phyloP scores from a whole-genome alignment of 1,284 basidiomycete species.

The Ceratobasidium theobromae region DNA sequence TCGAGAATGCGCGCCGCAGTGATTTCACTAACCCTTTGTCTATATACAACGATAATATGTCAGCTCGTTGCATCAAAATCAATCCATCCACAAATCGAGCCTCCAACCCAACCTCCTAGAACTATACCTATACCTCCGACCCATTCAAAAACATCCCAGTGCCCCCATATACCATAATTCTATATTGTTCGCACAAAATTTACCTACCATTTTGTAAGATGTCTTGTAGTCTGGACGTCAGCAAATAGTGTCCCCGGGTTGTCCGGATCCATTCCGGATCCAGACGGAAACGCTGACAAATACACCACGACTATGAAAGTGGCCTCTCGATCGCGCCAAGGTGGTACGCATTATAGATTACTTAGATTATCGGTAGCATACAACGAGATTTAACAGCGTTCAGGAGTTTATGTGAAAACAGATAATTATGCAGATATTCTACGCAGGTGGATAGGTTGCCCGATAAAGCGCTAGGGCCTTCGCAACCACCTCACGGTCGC shows the following conservation, averaged over 20 bases:
- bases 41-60: constrained; percentile 46
- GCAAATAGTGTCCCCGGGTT: constrained; percentile 9
- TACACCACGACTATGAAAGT: too few relatives aligned
- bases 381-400: constrained; percentile 22
- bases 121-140: too few relatives aligned
- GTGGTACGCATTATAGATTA: too few relatives aligned
- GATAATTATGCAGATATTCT: too few relatives aligned
- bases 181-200: too few relatives aligned
- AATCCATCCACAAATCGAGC: constrained; percentile 29
- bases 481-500: constrained; percentile 35
- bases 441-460: constrained; percentile 3
- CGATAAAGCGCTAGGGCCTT: constrained; percentile 35
- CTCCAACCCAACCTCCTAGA: constrained; percentile 25
- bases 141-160: too few relatives aligned
- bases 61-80: constrained; percentile 42
- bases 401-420: too few relatives aligned
- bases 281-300: background rate
- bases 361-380: constrained; percentile 12
- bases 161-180: too few relatives aligned
- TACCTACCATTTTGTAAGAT: constrained; percentile 43
- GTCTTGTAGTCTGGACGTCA: constrained; percentile 35
- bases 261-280: constrained; percentile 16
- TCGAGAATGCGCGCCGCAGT: constrained; percentile 30
- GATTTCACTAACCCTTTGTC: constrained; percentile 64
- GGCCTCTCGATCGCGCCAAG: too few relatives aligned